Evolutionary conservation across 257 asterid genomes (phyloP).

Genomic region (Solanum pimpinellifolium): DNA sequence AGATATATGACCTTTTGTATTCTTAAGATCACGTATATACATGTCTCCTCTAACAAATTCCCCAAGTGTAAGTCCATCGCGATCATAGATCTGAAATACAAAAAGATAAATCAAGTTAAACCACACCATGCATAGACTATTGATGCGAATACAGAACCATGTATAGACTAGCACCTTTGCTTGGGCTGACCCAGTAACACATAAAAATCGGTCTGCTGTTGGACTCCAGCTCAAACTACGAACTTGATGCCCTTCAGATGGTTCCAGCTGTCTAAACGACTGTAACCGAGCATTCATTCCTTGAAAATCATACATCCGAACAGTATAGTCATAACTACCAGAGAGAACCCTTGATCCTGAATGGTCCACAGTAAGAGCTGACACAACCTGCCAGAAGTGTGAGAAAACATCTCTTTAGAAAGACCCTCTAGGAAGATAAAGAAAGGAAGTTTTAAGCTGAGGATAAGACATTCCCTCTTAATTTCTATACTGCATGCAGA

Average conservation of each 20-base stretch:
- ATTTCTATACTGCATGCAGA: neutral
- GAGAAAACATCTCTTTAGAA: neutral
- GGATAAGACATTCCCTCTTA: neutral
- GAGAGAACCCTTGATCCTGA: conserved; percentile 90
- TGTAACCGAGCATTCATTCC: conserved; percentile 96
- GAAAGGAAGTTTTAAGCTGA: neutral
- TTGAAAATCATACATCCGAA: conserved; percentile 93
- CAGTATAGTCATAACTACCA: conserved; percentile 87
- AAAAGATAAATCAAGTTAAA: conserved; percentile 5
- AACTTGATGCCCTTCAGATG: conserved; percentile 96
- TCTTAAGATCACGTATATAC: conserved; percentile 95
- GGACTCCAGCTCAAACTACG: conserved; percentile 99
- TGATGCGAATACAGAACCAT: neutral
- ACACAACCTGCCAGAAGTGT: conserved; percentile 53
- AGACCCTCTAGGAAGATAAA: neutral
- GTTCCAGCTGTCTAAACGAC: conserved; percentile 93
- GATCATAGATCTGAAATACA: conserved; percentile 71
- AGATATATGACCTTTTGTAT: conserved; percentile 92
- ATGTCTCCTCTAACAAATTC: conserved; percentile 95
- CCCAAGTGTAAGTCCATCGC: conserved; percentile 90
- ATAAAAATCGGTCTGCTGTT: conserved; percentile 76
- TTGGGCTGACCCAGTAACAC: conserved; percentile 98
- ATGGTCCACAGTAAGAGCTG: conserved; percentile 89
- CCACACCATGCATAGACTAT: neutral
- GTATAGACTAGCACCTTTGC: conserved; percentile 48